Base-by-base conservation (phyloP, 768 basidiomycete genomes). In the Paxillus ammoniavirescens region DNA sequence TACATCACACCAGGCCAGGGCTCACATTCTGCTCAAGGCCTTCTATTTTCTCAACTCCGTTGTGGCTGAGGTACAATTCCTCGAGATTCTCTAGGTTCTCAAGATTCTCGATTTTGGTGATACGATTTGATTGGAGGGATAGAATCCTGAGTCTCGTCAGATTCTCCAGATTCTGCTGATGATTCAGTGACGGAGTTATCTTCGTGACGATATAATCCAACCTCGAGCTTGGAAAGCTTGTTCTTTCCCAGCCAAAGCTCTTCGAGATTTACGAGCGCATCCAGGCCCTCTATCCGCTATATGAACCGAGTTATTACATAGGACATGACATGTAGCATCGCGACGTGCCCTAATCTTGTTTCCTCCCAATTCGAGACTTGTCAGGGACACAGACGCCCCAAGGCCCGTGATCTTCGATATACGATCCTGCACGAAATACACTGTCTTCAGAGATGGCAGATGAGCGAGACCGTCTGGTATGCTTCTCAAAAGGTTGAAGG, bases 161-260 rank as follows among this genome's bases (percentile, higher is more conserved):
- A 2, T 73, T 77, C 35, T 73, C 73, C 23, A 98, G 72, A 58
- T 89, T 87, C 91, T 96, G 58, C 46, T 5, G 33, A 46, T 33
- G 2, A 35, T 37, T 13, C n/a, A 36, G 38, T 49, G 18, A 30
- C 38, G 31, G 8, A 18, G 15, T 58, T 46, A 48, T 37, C 18
- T 31, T 49, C 28, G 30, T 42, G 13, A 18, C 15, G 33, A 30
- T 38, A 14, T n/a, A 26, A 10, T 49, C 64, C 40, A 58, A 91
- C 92, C 79, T 95, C 89, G 4, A 99, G 80, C 67, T 83, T 86
- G 6, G 85, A 68, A 53, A 99, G 92, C 75, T 98, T 99, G 69
- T 99, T 99, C 79, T 99, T 99, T 8, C 97, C 97, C 3, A 98
- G 73, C 93, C 96, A 98, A 3, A 99, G 75, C 62, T 98, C 94